A percentile compares a stretch with the other conserved stretches of the same genome.
Evolutionary conservation across 352 stramenopile genomes (phyloP).

Genomic region (Halophytophthora polymorphica): DNA sequence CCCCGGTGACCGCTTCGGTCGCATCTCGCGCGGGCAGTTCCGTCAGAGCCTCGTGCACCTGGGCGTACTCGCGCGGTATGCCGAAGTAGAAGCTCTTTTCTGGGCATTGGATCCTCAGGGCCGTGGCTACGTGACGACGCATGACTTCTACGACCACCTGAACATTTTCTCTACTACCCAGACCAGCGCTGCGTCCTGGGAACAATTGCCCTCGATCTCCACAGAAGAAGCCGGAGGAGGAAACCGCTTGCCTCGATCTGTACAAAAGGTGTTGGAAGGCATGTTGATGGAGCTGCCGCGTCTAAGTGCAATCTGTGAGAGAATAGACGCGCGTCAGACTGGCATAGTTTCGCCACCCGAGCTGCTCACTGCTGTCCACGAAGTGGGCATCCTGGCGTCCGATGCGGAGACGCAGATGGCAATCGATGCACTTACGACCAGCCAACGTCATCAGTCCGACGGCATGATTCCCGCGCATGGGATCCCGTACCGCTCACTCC

Average conservation of each 20-base stretch:
- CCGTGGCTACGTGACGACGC: slow-evolving; percentile 48
- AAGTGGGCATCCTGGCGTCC: slow-evolving; percentile 58
- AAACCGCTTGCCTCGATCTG: slow-evolving; percentile 34
- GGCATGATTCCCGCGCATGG: slow-evolving; percentile 9
- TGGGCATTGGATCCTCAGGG: slow-evolving; percentile 70
- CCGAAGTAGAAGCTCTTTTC: slow-evolving; percentile 71
- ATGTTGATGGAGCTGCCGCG: slow-evolving; percentile 49
- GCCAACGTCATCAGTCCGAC: slow-evolving; percentile 3
- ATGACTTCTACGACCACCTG: slow-evolving; percentile 70
- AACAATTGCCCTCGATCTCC: slow-evolving; percentile 28
- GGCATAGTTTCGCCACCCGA: slow-evolving; percentile 39
- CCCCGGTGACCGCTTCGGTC: slow-evolving; percentile 63
- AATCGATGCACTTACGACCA: slow-evolving; percentile 35
- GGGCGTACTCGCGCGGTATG: slow-evolving; percentile 54
- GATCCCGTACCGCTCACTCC: slow-evolving; percentile 47
- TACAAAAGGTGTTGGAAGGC: slow-evolving; percentile 70
- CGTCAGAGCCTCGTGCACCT: slow-evolving; percentile 71
- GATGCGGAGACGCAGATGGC: slow-evolving; percentile 52
- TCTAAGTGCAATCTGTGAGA: slow-evolving; percentile 47
- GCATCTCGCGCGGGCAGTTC: slow-evolving; percentile 69
- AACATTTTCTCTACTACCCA: slow-evolving; percentile 27
- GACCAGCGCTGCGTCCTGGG: slow-evolving; percentile 12
- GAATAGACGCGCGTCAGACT: slow-evolving; percentile 38
- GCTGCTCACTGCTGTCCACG: slow-evolving; percentile 52
- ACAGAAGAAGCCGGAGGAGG: slow-evolving; percentile 14